Conservation (phyloP, 78 protist species). For the Dictyostelium brefeldianum region DNA sequence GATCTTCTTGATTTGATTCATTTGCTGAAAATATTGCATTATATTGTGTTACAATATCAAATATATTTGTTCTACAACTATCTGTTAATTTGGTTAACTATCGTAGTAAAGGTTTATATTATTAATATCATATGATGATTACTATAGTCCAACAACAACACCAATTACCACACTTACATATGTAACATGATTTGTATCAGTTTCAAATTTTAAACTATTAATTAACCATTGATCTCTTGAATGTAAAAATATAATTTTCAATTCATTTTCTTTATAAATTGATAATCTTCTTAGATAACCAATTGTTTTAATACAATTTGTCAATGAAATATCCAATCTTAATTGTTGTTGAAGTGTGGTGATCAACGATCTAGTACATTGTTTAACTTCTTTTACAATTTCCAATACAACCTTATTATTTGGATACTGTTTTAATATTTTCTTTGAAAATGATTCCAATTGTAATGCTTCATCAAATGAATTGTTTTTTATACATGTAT, state of each 20-base stretch:
- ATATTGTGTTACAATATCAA: slow-evolving; percentile 72
- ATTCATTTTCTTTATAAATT: slow-evolving; percentile 63
- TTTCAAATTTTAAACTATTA: slow-evolving; percentile 38
- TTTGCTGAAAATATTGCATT: slow-evolving; percentile 65
- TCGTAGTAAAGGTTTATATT: neutral
- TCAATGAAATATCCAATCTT: slow-evolving; percentile 29
- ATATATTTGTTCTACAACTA: slow-evolving; percentile 66
- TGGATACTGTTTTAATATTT: slow-evolving; percentile 61
- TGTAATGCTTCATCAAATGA: slow-evolving; percentile 74
- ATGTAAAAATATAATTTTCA: slow-evolving; percentile 48
- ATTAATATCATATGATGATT: too few species aligned
- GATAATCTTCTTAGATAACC: slow-evolving; percentile 56
- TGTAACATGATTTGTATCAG: slow-evolving; percentile 36
- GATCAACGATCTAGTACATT: slow-evolving; percentile 34
- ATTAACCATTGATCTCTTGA: slow-evolving; percentile 65
- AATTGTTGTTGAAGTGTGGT: slow-evolving; percentile 32
- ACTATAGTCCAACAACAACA: too few species aligned
- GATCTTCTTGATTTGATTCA: slow-evolving; percentile 46
- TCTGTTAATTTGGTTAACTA: slow-evolving; percentile 78
- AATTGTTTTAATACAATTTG: slow-evolving; percentile 60
- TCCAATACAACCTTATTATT: slow-evolving; percentile 23
- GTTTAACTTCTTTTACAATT: slow-evolving; percentile 36
- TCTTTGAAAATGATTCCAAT: slow-evolving; percentile 61
- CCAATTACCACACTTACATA: slow-evolving; percentile 12
- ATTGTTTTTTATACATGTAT: slow-evolving; percentile 59